Percentiles rank a stretch among this genome's conserved stretches.
These are phyloP conservation scores for Gossypium thurberi DNA, from an alignment of 345 rosid species.

Conservation along the genomic window DNA sequence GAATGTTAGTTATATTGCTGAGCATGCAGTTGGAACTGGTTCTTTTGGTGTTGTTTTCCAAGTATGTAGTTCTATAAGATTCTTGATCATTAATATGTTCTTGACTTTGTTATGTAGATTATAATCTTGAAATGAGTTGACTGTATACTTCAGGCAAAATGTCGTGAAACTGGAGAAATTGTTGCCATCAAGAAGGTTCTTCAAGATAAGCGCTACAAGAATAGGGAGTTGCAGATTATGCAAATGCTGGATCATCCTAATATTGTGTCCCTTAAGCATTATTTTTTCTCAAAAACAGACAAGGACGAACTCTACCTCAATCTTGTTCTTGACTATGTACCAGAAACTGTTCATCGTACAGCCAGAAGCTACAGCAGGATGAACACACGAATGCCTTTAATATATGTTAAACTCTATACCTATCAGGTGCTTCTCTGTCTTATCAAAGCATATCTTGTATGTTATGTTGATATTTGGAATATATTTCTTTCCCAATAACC, in stretches of 20 bases:
- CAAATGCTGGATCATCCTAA: slow-evolving; percentile 90
- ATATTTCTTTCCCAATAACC: neutral
- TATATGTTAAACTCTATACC: slow-evolving; percentile 87
- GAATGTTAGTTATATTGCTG: slow-evolving; percentile 84
- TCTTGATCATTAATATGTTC: neutral
- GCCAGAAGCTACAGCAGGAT: slow-evolving; percentile 77
- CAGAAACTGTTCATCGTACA: slow-evolving; percentile 79
- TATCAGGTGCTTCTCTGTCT: slow-evolving; percentile 58
- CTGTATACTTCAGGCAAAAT: slow-evolving; percentile 67
- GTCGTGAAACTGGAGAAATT: slow-evolving; percentile 88
- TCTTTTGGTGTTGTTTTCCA: slow-evolving; percentile 93
- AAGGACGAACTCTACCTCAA: slow-evolving; percentile 92
- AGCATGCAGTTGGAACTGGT: slow-evolving; percentile 95
- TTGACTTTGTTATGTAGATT: slow-evolving; percentile 6
- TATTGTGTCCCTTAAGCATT: slow-evolving; percentile 76
- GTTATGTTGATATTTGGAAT: neutral
- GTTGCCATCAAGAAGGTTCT: slow-evolving; percentile 98
- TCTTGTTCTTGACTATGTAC: slow-evolving; percentile 93
- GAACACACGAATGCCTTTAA: slow-evolving; percentile 81
- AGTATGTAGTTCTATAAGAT: slow-evolving; percentile 34
- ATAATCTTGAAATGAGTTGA: slow-evolving; percentile 9
- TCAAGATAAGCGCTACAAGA: slow-evolving; percentile 95
- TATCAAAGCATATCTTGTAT: neutral
- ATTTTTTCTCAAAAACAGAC: slow-evolving; percentile 90
- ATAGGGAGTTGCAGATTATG: slow-evolving; percentile 90